These are phyloP conservation scores for Astrothelium subdiscretum DNA, from an alignment of 495 filamentous ascomycete genomes.

Conservation along the genomic window DNA sequence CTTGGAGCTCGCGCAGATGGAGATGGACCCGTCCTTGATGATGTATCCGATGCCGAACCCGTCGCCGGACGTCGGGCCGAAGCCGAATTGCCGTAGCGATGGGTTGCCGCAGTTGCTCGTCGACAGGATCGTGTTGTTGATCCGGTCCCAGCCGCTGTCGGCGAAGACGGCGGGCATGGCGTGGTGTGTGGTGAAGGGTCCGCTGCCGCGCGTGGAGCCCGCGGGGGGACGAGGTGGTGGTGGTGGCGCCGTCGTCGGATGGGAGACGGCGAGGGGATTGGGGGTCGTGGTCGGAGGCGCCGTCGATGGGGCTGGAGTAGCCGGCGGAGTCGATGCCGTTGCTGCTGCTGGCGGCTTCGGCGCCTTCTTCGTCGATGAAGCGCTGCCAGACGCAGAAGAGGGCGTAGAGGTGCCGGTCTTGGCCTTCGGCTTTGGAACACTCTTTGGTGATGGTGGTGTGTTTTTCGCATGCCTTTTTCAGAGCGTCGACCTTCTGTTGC, in stretches of 20 bases:
- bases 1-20: conserved; percentile 83
- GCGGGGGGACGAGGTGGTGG: conserved; percentile 24
- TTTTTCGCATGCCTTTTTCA: conserved; percentile 70
- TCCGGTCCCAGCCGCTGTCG: conserved; percentile 83
- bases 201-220: conserved; percentile 26
- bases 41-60: conserved; percentile 98
- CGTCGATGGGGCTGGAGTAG: conserved; percentile 37
- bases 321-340: conserved; percentile 48
- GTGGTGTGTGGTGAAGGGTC: conserved; percentile 13
- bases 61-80: conserved; percentile 87
- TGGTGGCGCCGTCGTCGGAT: conserved; percentile 33
- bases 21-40: conserved; percentile 91
- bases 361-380: conserved; percentile 60
- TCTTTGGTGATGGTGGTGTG: conserved; percentile 72
- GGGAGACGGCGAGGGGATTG: conserved; percentile 44
- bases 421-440: conserved; percentile 86
- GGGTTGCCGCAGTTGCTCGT: conserved; percentile 99
- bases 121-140: conserved; percentile 88
- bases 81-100: conserved; percentile 90
- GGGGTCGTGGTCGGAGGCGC: conserved; percentile 25
- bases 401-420: conserved; percentile 87
- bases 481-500: conserved; percentile 68
- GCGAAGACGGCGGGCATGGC: conserved; percentile 70
- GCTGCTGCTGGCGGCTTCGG: conserved; percentile 33
- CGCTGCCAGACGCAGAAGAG: conserved; percentile 94